Conservation (phyloP, 345 rosid species). For the Eucalyptus virginea region DNA sequence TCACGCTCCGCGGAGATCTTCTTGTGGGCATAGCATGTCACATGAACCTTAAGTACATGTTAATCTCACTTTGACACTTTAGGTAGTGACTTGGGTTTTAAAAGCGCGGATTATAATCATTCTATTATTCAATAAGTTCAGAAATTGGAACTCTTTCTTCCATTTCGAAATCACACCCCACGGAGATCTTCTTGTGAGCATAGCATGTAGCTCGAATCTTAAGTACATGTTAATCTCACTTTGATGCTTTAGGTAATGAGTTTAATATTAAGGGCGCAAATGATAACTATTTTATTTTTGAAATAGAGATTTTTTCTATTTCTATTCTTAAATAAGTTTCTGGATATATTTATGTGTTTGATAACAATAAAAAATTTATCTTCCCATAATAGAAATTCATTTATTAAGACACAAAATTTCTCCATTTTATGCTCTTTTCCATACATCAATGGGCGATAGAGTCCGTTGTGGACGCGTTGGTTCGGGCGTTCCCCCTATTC, state of each 20-base stretch:
- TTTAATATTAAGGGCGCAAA: not conserved
- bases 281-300: not conserved
- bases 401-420: too few species aligned
- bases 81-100: not conserved
- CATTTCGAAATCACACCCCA: not conserved
- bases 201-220: not conserved
- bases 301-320: too few species aligned
- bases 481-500: too few species aligned
- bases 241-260: not conserved
- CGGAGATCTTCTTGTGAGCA: not conserved
- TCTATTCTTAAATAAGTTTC: too few species aligned
- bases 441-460: not conserved
- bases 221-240: not conserved
- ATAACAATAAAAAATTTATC: too few species aligned
- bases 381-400: too few species aligned
- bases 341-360: too few species aligned
- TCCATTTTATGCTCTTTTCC: not conserved
- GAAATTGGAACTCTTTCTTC: not conserved
- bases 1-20: not conserved
- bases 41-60: not conserved
- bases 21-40: not conserved
- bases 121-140: not conserved
- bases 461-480: rapidly evolving
- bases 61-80: not conserved
- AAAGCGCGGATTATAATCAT: not conserved